phyloP scores from a whole-genome alignment of 1,284 basidiomycete genomes.

The Marasmius sp. region DNA sequence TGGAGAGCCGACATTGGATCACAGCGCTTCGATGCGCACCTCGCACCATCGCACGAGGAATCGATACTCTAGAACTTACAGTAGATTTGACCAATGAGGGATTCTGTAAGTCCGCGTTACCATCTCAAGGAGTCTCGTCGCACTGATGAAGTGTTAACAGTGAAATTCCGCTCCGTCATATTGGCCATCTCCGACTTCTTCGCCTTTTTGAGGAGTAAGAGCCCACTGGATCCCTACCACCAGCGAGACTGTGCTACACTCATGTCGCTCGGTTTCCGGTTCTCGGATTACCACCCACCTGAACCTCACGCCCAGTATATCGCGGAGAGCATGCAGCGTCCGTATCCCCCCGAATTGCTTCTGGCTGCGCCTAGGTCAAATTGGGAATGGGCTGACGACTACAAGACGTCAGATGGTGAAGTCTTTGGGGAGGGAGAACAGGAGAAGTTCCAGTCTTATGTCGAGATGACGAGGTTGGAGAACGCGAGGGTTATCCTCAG shows the following conservation, averaged over 20 bases:
- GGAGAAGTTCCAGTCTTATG: not conserved
- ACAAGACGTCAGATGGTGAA: not conserved
- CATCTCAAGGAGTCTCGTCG: not conserved
- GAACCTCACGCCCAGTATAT: not conserved
- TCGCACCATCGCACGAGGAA: slow-evolving; percentile 45
- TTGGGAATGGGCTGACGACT: not conserved
- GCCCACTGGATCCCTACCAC: slow-evolving; percentile 43
- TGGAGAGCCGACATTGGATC: slow-evolving; percentile 68
- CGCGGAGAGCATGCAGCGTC: not conserved
- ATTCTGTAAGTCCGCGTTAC: slow-evolving; percentile 37
- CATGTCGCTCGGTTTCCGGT: slow-evolving; percentile 58
- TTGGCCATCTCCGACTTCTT: slow-evolving; percentile 62
- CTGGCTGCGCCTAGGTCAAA: slow-evolving; percentile 24
- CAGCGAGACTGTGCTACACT: slow-evolving; percentile 59
- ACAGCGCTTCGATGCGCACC: slow-evolving; percentile 53
- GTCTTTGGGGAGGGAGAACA: not conserved
- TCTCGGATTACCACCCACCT: slow-evolving; percentile 25
- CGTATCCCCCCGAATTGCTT: not conserved
- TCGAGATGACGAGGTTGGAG: slow-evolving; percentile 43
- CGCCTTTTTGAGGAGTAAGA: slow-evolving; percentile 43
- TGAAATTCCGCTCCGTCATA: slow-evolving; percentile 56
- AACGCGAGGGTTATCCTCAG: slow-evolving; percentile 45
- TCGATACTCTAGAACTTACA: slow-evolving; percentile 58
- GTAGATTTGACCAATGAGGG: slow-evolving; percentile 62
- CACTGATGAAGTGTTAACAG: slow-evolving; percentile 21